Evolutionary conservation across 2,329 filamentous ascomycete genomes (phyloP).

Genomic region (Ophiostoma angusticollis): DNA sequence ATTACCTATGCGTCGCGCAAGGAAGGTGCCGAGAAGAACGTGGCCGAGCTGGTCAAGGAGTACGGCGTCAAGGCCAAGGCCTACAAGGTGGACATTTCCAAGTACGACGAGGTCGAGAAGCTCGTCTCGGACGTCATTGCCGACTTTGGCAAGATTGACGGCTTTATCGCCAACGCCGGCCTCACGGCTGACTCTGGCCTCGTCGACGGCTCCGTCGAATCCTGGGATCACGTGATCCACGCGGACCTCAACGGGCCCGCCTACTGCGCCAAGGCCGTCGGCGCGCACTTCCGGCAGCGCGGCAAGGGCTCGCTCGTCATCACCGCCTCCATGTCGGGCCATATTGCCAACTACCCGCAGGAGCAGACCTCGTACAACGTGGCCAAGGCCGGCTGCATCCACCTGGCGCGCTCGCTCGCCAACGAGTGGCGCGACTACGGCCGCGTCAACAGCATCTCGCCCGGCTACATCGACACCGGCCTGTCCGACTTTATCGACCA

Average conservation of each 20-base stretch:
- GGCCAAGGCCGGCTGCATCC: constrained; percentile 52
- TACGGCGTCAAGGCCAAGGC: constrained; percentile 56
- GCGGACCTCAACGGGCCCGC: constrained; percentile 67
- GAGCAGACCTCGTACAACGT: constrained; percentile 62
- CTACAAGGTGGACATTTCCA: constrained; percentile 49
- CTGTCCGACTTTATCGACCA: constrained; percentile 51
- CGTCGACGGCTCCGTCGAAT: constrained; percentile 49
- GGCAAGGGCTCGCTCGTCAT: constrained; percentile 61
- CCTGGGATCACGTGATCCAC: constrained; percentile 53
- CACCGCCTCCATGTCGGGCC: constrained; percentile 66
- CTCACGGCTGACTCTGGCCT: constrained; percentile 56
- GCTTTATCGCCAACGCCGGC: constrained; percentile 70
- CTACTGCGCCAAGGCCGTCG: constrained; percentile 61
- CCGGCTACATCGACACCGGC: constrained; percentile 65
- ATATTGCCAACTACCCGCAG: constrained; percentile 67
- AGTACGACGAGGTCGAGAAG: constrained; percentile 36
- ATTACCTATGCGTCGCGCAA: constrained; percentile 62
- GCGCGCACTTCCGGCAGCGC: constrained; percentile 47
- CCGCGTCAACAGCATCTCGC: constrained; percentile 58
- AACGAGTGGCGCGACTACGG: constrained; percentile 70
- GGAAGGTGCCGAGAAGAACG: constrained; percentile 53
- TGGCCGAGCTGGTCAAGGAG: constrained; percentile 47
- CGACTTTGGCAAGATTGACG: constrained; percentile 63
- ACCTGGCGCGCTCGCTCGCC: constrained; percentile 55
- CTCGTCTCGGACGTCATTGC: constrained; percentile 39